Conservation (phyloP, 1,284 basidiomycete species). For the Microbotryum intermedium region DNA sequence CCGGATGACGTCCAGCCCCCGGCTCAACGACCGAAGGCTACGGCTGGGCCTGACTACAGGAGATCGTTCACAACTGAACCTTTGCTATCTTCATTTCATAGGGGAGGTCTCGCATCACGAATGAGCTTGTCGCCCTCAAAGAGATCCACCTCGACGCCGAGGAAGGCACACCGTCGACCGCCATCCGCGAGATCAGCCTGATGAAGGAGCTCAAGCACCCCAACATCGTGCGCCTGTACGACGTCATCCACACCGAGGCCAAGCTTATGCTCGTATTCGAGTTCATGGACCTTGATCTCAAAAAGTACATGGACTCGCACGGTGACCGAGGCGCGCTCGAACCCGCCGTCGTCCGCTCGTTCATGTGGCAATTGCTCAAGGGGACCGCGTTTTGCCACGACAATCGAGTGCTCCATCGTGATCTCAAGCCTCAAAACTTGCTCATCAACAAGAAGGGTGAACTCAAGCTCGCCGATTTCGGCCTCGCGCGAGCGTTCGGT, state of each 20-base stretch:
- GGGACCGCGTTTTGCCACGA: constrained; percentile 98
- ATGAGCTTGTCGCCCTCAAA: constrained; percentile 79
- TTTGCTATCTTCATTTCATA: constrained; percentile 5
- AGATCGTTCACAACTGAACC: background rate
- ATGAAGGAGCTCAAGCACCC: constrained; percentile 95
- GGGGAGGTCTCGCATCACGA: constrained; percentile 58
- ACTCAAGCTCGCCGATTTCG: constrained; percentile 74
- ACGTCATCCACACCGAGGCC: constrained; percentile 83
- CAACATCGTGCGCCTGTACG: constrained; percentile 91
- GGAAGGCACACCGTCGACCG: constrained; percentile 88
- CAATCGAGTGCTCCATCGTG: constrained; percentile 93
- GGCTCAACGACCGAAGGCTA: no score
- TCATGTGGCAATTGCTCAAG: constrained; percentile 95
- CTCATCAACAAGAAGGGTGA: constrained; percentile 96
- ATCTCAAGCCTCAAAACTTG: constrained; percentile 95
- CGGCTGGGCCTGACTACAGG: background rate
- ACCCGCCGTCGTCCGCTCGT: constrained; percentile 84
- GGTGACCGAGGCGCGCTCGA: constrained; percentile 93
- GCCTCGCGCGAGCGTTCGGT: constrained; percentile 86
- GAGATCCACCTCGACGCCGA: constrained; percentile 94
- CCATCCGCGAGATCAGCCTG: constrained; percentile 88
- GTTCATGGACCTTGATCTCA: constrained; percentile 95
- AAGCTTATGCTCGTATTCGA: constrained; percentile 99
- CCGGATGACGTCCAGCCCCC: constrained; percentile 42
- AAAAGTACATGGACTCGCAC: constrained; percentile 99